These are phyloP conservation scores for Coemansia javaensis DNA, from an alignment of 192 early-diverging fungal genomes.

Conservation along the genomic window DNA sequence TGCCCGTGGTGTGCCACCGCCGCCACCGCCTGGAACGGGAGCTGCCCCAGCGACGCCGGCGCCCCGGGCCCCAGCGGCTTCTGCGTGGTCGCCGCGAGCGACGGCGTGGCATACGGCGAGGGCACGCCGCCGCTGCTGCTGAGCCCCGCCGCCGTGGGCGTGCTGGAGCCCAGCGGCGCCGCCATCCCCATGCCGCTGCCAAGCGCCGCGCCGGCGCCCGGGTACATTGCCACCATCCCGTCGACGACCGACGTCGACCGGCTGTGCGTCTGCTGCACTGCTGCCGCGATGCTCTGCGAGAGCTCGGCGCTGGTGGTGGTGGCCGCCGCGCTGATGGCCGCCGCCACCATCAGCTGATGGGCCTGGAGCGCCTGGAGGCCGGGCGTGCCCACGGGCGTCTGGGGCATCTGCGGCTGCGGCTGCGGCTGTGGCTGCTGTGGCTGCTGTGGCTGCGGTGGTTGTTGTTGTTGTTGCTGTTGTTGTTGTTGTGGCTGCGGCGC, in stretches of 20 bases:
- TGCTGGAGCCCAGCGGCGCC: constrained; percentile 4
- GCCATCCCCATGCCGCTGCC: constrained; percentile 8
- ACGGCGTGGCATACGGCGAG: constrained; percentile 19
- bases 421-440: not conserved
- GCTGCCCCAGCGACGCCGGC: constrained; percentile 26
- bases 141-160: constrained; percentile 11
- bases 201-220: constrained; percentile 11
- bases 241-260: constrained; percentile 29
- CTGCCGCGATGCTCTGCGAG: not conserved
- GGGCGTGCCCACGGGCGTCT: not conserved
- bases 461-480: not conserved
- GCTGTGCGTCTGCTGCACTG: constrained; percentile 15
- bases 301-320: no score
- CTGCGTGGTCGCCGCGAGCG: constrained; percentile 8
- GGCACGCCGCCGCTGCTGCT: constrained; percentile 26
- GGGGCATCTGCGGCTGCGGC: not conserved
- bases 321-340: constrained; percentile 1
- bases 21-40: constrained; percentile 10
- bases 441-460: not conserved
- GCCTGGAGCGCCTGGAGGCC: not conserved
- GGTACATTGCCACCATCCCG: constrained; percentile 26
- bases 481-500: not conserved
- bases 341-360: not conserved
- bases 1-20: constrained; percentile 16
- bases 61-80: constrained; percentile 23